Conservation (phyloP, 2,329 filamentous ascomycete genomes). For the Stagonosporopsis rhizophila region DNA sequence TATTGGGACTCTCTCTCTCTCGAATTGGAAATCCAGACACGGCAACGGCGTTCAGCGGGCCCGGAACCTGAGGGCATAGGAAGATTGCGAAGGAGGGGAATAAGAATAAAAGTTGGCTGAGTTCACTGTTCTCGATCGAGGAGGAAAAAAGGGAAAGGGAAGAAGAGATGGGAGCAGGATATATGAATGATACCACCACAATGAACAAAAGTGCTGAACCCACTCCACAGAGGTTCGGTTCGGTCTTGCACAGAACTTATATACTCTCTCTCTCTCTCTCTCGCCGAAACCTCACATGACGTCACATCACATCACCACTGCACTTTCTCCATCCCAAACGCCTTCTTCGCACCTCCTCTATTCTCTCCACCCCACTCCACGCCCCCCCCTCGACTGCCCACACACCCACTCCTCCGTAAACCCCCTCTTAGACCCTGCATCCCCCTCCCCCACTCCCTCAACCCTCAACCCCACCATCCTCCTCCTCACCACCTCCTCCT, state of each 20-base stretch:
- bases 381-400: slow-evolving; percentile 19
- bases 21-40: not conserved
- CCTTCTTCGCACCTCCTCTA: not conserved
- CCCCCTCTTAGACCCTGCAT: slow-evolving; percentile 9
- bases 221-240: not conserved
- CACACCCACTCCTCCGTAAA: slow-evolving; percentile 34
- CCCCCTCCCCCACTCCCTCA: not conserved
- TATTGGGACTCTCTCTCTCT: too few species aligned
- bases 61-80: not conserved
- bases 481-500: not conserved
- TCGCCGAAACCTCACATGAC: not conserved
- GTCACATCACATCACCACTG: not conserved
- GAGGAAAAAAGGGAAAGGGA: too few species aligned
- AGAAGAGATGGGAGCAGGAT: not conserved
- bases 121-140: slow-evolving; percentile 7
- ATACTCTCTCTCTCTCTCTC: too few species aligned
- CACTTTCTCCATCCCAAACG: not conserved
- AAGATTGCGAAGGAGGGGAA: slow-evolving; percentile 5
- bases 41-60: slow-evolving; percentile 11
- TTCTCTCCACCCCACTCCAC: not conserved
- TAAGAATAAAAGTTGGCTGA: slow-evolving; percentile 6
- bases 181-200: slow-evolving; percentile 14
- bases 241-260: too few species aligned
- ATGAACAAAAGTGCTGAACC: not conserved
- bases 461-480: slow-evolving; percentile 8